Conservation (phyloP, 768 basidiomycete genomes). For the Termitomyces heimii region DNA sequence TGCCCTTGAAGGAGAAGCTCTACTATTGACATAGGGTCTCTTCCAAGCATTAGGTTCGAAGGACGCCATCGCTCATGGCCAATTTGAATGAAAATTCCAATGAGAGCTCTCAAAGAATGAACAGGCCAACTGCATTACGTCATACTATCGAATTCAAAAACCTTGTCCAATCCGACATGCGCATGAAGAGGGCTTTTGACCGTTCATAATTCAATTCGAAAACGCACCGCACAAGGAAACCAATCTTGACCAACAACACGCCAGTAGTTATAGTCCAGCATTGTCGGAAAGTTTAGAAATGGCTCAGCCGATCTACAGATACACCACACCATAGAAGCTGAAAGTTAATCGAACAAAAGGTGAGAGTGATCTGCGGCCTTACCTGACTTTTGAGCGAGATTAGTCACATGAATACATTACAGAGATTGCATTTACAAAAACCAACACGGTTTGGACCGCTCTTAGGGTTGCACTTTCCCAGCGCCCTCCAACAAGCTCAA, state of each 20-base stretch:
- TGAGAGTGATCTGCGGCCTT: background rate
- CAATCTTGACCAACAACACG: background rate
- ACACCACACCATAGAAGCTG: background rate
- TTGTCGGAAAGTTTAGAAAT: background rate
- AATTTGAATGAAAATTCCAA: no score
- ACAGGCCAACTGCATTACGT: background rate
- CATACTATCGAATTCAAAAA: background rate
- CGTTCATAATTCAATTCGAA: background rate
- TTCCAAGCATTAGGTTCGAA: slow-evolving; percentile 32
- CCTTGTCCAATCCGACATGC: background rate
- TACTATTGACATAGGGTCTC: slow-evolving; percentile 32
- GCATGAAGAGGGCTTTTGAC: background rate
- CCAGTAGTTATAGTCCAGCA: background rate
- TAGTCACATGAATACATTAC: background rate
- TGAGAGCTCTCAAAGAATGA: no score
- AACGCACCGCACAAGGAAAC: background rate
- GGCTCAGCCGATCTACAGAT: background rate
- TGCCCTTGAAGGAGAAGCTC: slow-evolving; percentile 43
- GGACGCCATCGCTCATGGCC: slow-evolving; percentile 20
- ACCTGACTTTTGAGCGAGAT: background rate
- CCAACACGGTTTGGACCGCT: background rate
- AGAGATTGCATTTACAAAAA: background rate
- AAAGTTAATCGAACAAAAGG: background rate
- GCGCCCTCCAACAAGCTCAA: slow-evolving; percentile 43
- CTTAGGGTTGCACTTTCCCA: slow-evolving; percentile 15